Evolutionary conservation across 2,329 filamentous ascomycete species (phyloP).

Genomic region (Drechslerella dactyloides): DNA sequence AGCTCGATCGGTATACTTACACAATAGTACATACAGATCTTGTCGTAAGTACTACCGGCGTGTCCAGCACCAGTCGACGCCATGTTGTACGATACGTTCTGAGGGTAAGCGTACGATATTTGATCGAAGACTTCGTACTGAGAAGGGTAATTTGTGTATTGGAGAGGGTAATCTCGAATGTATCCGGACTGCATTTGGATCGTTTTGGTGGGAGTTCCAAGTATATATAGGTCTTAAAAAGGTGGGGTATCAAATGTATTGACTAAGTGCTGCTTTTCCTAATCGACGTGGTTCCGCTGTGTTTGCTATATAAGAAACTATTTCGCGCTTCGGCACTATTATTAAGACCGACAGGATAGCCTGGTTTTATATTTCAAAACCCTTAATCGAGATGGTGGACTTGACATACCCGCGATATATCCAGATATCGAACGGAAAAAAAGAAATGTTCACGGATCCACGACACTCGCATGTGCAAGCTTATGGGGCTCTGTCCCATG

Average conservation of each 20-base stretch:
- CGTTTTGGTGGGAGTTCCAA: slow-evolving; percentile 21
- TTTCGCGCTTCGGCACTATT: slow-evolving; percentile 16
- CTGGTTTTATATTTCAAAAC: slow-evolving; percentile 37
- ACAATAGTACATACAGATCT: slow-evolving; percentile 31
- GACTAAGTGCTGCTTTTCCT: slow-evolving; percentile 16
- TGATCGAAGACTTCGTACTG: slow-evolving; percentile 21
- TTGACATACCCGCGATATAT: slow-evolving; percentile 25
- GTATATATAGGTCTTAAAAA: slow-evolving; percentile 40
- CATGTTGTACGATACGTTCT: slow-evolving; percentile 30
- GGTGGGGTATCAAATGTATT: slow-evolving; percentile 40
- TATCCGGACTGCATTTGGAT: slow-evolving; percentile 46
- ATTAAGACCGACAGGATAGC: slow-evolving; percentile 33
- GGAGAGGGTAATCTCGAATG: slow-evolving; percentile 15
- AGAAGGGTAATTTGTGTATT: slow-evolving; percentile 33
- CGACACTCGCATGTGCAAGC: slow-evolving; percentile 9
- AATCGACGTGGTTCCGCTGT: slow-evolving; percentile 7
- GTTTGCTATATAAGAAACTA: slow-evolving; percentile 13
- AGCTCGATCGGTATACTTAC: slow-evolving; percentile 17
- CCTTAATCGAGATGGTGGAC: slow-evolving; percentile 5
- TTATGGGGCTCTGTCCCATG: slow-evolving; percentile 15
- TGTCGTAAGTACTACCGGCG: slow-evolving; percentile 16
- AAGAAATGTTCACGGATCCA: slow-evolving; percentile 1
- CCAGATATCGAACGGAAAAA: slow-evolving; percentile 29
- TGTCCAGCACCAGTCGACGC: slow-evolving; percentile 19
- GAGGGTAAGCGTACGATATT: neutral